A percentile compares a stretch with the other conserved stretches of the same genome.
Evolutionary conservation across 768 basidiomycete genomes (phyloP).

Genomic region (Guyanaporus albipodus): DNA sequence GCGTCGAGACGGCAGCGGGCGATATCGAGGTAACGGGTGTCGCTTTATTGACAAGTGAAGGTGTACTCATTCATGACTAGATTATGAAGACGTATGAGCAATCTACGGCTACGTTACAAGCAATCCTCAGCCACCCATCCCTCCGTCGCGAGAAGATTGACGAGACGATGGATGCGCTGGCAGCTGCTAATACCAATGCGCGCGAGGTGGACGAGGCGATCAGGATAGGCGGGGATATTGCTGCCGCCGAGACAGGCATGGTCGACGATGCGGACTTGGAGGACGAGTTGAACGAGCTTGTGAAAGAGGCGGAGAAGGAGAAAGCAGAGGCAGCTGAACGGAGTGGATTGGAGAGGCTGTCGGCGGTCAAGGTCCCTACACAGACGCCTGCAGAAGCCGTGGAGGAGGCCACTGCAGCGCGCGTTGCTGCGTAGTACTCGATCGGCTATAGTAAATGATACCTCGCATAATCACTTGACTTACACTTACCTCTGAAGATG

Average conservation of each 20-base stretch:
- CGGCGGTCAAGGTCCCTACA: constrained; percentile 17
- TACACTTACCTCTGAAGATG: constrained; percentile 52
- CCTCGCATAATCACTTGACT: too few species aligned
- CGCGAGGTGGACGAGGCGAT: constrained; percentile 80
- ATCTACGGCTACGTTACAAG: constrained; percentile 71
- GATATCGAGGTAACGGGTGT: constrained; percentile 70
- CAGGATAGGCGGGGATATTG: constrained; percentile 59
- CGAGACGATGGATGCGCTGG: constrained; percentile 82
- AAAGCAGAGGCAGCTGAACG: constrained; percentile 34
- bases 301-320: constrained; percentile 41
- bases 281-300: constrained; percentile 59
- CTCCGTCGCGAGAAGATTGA: constrained; percentile 78
- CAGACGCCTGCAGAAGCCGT: constrained; percentile 4
- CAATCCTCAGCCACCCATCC: constrained; percentile 76
- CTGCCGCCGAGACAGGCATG: constrained; percentile 41
- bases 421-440: constrained; percentile 12
- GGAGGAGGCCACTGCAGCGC: background rate
- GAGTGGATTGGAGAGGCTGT: constrained; percentile 17
- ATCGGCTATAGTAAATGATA: too few species aligned
- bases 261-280: constrained; percentile 60
- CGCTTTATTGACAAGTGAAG: background rate
- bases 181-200: constrained; percentile 78
- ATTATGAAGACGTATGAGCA: constrained; percentile 85
- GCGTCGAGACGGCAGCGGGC: constrained; percentile 85
- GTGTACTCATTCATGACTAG: constrained; percentile 35